phyloP scores from a whole-genome alignment of 1,284 basidiomycete species.

The Cutaneotrichosporon mucoides region DNA sequence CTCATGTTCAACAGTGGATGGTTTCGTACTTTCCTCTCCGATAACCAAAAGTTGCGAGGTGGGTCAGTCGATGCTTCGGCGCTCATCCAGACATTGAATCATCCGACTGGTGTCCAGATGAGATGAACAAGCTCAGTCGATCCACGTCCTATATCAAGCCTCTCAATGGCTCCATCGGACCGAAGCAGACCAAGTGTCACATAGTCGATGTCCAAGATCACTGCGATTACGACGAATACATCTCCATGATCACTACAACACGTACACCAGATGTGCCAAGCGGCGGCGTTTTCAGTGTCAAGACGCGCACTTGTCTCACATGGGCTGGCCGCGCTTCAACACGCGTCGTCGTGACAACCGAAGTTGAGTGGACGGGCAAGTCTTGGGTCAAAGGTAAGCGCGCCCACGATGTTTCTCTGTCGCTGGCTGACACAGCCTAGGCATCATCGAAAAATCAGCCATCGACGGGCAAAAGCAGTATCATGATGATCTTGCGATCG shows the following conservation, averaged over 20 bases:
- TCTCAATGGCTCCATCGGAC: constrained; percentile 78
- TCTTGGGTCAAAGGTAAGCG: constrained; percentile 87
- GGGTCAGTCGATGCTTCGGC: constrained; percentile 34
- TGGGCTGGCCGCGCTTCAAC: constrained; percentile 81
- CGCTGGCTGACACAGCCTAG: constrained; percentile 48
- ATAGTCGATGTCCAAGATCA: constrained; percentile 78
- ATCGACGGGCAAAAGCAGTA: constrained; percentile 94
- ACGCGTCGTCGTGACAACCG: constrained; percentile 77
- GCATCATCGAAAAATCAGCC: constrained; percentile 86
- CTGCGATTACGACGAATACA: constrained; percentile 79
- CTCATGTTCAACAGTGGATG: constrained; percentile 95
- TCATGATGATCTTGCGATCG: constrained; percentile 75
- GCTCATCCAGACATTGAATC: constrained; percentile 71
- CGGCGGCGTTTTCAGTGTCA: constrained; percentile 85
- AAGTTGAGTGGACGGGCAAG: constrained; percentile 93
- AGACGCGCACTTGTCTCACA: constrained; percentile 89
- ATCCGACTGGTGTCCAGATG: constrained; percentile 77
- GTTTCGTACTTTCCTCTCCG: constrained; percentile 86
- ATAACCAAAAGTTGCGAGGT: constrained; percentile 87
- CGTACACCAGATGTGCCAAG: constrained; percentile 91
- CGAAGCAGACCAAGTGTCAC: constrained; percentile 92
- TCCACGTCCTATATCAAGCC: constrained; percentile 97
- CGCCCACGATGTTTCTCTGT: background rate
- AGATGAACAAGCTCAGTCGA: constrained; percentile 69
- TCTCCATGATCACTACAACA: constrained; percentile 82